Percentiles rank a stretch among this genome's conserved stretches.
phyloP scores from a whole-genome alignment of 257 asterid species.

The Marsdenia floribunda region DNA sequence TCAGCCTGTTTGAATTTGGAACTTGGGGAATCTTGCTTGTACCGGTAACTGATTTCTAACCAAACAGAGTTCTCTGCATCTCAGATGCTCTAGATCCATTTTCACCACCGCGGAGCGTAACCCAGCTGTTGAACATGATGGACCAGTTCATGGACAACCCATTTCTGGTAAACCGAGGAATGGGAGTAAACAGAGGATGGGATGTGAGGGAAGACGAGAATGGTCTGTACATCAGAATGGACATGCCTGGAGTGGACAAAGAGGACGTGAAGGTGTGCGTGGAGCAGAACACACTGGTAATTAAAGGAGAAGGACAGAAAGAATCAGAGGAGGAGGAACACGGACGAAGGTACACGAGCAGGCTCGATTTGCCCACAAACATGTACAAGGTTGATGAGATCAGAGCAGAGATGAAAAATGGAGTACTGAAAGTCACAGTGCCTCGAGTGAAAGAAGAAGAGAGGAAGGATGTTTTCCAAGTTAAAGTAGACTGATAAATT shows the following conservation, averaged over 20 bases:
- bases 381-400: conserved; percentile 29
- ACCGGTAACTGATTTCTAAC: not conserved
- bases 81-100: conserved; percentile 62
- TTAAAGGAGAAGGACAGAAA: conserved; percentile 30
- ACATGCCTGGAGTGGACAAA: conserved; percentile 47
- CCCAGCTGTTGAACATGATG: conserved; percentile 67
- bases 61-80: not conserved
- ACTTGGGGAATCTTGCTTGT: no score
- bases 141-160: conserved; percentile 50
- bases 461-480: conserved; percentile 28
- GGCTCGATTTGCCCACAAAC: conserved; percentile 29
- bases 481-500: conserved; percentile 19
- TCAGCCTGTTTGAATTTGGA: no score
- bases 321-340: conserved; percentile 26
- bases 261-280: conserved; percentile 37
- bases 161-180: not conserved
- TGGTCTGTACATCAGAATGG: conserved; percentile 27
- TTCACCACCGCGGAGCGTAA: conserved; percentile 50
- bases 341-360: conserved; percentile 29
- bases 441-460: conserved; percentile 40
- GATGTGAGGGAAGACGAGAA: conserved; percentile 33
- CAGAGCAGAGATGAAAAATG: conserved; percentile 48
- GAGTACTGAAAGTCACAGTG: conserved; percentile 35
- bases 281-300: conserved; percentile 34
- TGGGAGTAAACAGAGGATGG: conserved; percentile 28